phyloP scores from a whole-genome alignment of 2,329 filamentous ascomycete genomes.

The Dendrostoma leiphaemia region DNA sequence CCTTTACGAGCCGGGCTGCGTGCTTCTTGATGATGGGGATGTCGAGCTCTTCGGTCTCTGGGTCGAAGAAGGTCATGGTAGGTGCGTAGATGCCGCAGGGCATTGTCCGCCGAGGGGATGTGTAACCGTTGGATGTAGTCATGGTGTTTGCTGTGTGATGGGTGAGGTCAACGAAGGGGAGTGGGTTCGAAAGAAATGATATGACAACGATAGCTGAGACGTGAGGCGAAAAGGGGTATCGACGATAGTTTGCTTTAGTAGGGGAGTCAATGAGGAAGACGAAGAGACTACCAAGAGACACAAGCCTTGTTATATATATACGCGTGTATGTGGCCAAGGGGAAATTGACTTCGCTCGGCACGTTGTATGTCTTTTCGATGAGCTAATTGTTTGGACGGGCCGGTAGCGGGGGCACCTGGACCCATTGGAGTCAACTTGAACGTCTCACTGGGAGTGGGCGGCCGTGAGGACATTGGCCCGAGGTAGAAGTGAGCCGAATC shows the following conservation, averaged over 20 bases:
- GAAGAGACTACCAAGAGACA: slow-evolving; percentile 5
- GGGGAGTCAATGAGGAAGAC: background rate
- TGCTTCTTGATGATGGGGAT: slow-evolving; percentile 77
- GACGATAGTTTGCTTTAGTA: too few species aligned
- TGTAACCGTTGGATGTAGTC: slow-evolving; percentile 31
- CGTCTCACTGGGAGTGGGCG: slow-evolving; percentile 15
- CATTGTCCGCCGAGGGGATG: slow-evolving; percentile 52
- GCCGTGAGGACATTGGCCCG: slow-evolving; percentile 39
- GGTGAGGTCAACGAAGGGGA: background rate
- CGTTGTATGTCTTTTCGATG: slow-evolving; percentile 27
- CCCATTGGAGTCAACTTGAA: slow-evolving; percentile 24
- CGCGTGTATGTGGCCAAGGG: background rate
- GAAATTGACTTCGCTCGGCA: slow-evolving; percentile 1
- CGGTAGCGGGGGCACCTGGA: slow-evolving; percentile 31
- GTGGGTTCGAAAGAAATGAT: too few species aligned
- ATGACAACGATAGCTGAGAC: background rate
- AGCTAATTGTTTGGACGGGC: slow-evolving; percentile 32
- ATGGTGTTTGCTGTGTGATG: slow-evolving; percentile 27
- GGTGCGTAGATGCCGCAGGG: slow-evolving; percentile 84
- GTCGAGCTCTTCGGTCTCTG: slow-evolving; percentile 81
- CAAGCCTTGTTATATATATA: slow-evolving; percentile 13
- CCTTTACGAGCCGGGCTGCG: slow-evolving; percentile 72
- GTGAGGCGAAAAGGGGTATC: background rate
- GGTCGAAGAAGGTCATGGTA: slow-evolving; percentile 87
- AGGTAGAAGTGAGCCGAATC: slow-evolving; percentile 22